Evolutionary conservation across 805 yeast species (phyloP).

Genomic region (Ogataea degrootiae): DNA sequence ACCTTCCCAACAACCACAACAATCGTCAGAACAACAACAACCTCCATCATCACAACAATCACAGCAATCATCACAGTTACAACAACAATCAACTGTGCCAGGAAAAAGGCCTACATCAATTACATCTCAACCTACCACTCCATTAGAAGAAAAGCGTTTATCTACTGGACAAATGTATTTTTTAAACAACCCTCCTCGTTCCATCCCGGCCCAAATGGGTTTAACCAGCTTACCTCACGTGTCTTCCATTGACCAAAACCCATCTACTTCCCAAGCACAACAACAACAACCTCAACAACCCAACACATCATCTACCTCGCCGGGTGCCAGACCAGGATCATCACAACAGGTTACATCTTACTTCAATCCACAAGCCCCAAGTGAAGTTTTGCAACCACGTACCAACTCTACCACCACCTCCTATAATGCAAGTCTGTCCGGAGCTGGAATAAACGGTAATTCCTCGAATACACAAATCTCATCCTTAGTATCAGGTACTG

Average conservation of each 20-base stretch:
- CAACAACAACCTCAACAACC: not conserved
- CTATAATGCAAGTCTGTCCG: not conserved
- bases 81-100: constrained; percentile 1
- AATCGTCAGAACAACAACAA: constrained; percentile 6
- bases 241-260: constrained; percentile 2
- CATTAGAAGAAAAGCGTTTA: constrained; percentile 16
- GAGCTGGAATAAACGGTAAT: too few species aligned
- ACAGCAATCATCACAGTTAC: constrained; percentile 1
- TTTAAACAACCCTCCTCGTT: constrained; percentile 25
- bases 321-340: constrained; percentile 3
- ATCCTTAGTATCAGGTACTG: not conserved
- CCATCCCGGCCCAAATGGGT: constrained; percentile 18
- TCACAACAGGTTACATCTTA: constrained; percentile 4
- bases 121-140: constrained; percentile 12
- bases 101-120: constrained; percentile 9
- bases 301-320: not conserved
- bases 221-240: constrained; percentile 6
- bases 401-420: constrained; percentile 12
- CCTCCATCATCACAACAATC: constrained; percentile 2
- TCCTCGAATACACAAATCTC: not conserved
- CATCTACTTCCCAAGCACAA: not conserved
- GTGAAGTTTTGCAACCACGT: constrained; percentile 5
- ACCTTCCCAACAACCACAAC: constrained; percentile 4
- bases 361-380: constrained; percentile 4
- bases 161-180: constrained; percentile 16